A percentile compares a stretch with the other conserved stretches of the same genome.
Evolutionary conservation across 306 rosid genomes (phyloP).

Genomic region (Myrica gale): DNA sequence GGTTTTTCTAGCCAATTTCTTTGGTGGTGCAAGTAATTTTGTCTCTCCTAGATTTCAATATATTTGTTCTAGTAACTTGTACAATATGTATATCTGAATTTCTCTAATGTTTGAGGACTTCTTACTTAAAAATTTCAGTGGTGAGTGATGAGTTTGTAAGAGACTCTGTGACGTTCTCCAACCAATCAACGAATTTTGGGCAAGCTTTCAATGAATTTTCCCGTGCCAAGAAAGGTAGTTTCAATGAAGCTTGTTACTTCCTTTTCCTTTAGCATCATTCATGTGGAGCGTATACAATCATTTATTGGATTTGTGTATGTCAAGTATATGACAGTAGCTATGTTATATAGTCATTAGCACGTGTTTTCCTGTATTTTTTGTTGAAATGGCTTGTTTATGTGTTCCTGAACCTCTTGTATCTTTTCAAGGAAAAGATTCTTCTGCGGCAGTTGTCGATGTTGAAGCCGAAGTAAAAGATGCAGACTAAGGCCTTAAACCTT

Average conservation of each 20-base stretch:
- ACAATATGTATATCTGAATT: slow-evolving; percentile 10
- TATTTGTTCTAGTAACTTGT: slow-evolving; percentile 3
- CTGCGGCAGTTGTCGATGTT: slow-evolving; percentile 65
- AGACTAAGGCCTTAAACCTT: slow-evolving; percentile 49
- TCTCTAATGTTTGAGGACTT: slow-evolving; percentile 25
- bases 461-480: slow-evolving; percentile 94
- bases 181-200: slow-evolving; percentile 75
- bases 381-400: neutral
- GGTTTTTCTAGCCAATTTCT: neutral
- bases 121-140: slow-evolving; percentile 48
- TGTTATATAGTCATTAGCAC: neutral
- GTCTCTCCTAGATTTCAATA: neutral
- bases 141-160: slow-evolving; percentile 78
- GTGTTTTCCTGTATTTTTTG: neutral
- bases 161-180: slow-evolving; percentile 75
- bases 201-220: slow-evolving; percentile 71
- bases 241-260: slow-evolving; percentile 12
- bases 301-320: neutral
- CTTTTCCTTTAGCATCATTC: neutral
- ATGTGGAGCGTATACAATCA: neutral
- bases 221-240: slow-evolving; percentile 61
- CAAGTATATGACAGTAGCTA: neutral
- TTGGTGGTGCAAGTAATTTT: slow-evolving; percentile 13
- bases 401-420: slow-evolving; percentile 2
- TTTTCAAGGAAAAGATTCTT: slow-evolving; percentile 61